phyloP scores from a whole-genome alignment of 352 stramenopile genomes.

The Globisporangium alternatum region DNA sequence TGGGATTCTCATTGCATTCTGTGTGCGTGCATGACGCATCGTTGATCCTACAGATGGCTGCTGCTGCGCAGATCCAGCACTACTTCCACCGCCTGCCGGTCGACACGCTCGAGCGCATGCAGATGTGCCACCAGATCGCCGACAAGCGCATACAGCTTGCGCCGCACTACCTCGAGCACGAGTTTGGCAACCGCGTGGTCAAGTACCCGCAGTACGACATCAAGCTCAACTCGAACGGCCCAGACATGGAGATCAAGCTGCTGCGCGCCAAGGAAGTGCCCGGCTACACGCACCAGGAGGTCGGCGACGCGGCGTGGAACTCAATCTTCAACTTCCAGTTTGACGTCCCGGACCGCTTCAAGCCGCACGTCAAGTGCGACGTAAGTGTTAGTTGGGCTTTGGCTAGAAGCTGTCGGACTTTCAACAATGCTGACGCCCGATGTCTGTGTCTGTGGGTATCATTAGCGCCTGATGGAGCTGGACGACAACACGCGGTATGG shows the following conservation, averaged over 20 bases:
- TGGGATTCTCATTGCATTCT: constrained; percentile 2
- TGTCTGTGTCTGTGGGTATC: background rate
- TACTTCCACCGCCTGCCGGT: constrained; percentile 63
- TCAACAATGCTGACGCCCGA: background rate
- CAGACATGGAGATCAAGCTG: constrained; percentile 79
- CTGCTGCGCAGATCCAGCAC: constrained; percentile 44
- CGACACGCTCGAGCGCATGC: constrained; percentile 53
- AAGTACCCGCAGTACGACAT: constrained; percentile 73
- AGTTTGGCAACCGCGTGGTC: constrained; percentile 40
- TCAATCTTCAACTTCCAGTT: constrained; percentile 79
- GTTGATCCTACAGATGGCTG: constrained; percentile 23
- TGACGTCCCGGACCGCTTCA: constrained; percentile 61
- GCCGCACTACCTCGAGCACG: constrained; percentile 45
- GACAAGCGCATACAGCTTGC: constrained; percentile 51
- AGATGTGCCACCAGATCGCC: constrained; percentile 49
- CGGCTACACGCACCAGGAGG: constrained; percentile 54
- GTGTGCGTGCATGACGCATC: background rate
- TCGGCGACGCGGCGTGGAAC: constrained; percentile 70
- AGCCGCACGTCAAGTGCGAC: constrained; percentile 61
- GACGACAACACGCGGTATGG: constrained; percentile 78
- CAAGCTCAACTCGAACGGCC: constrained; percentile 75
- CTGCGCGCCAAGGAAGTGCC: constrained; percentile 56
- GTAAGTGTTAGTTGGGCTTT: constrained; percentile 14
- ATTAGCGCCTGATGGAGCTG: constrained; percentile 66
- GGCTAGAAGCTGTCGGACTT: background rate